phyloP scores from a whole-genome alignment of 192 early-diverging fungal species.

The Fimicolochytrium jonesii region DNA sequence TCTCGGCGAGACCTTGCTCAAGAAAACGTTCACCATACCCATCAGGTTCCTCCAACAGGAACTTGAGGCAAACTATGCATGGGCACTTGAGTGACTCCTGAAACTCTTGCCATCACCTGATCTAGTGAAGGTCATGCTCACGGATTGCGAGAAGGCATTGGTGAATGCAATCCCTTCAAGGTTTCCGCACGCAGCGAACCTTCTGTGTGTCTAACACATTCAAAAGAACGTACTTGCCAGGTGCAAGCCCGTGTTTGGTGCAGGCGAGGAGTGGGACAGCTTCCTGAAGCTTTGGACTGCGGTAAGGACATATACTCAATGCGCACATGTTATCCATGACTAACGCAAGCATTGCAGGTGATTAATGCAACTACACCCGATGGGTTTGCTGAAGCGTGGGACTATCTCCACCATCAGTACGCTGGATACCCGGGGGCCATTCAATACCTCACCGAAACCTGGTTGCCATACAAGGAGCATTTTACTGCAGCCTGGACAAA shows the following conservation, averaged over 20 bases:
- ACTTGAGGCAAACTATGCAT: not conserved
- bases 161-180: not conserved
- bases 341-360: too few species aligned
- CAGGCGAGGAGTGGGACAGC: not conserved
- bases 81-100: not conserved
- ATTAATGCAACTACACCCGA: not conserved
- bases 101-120: not conserved
- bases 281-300: not conserved
- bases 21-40: not conserved
- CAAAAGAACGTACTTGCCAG: not conserved
- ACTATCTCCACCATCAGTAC: not conserved
- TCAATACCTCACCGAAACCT: not conserved
- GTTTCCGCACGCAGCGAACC: not conserved
- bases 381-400: not conserved
- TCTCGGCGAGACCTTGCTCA: not conserved
- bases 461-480: not conserved
- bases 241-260: not conserved
- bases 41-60: not conserved
- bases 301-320: too few species aligned
- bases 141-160: not conserved
- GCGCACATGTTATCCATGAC: too few species aligned
- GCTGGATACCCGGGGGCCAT: not conserved
- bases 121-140: not conserved
- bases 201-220: slow-evolving; percentile 1
- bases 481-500: not conserved